phyloP scores from a whole-genome alignment of 2,329 filamentous ascomycete species.

The Chaetothyriales sp. region DNA sequence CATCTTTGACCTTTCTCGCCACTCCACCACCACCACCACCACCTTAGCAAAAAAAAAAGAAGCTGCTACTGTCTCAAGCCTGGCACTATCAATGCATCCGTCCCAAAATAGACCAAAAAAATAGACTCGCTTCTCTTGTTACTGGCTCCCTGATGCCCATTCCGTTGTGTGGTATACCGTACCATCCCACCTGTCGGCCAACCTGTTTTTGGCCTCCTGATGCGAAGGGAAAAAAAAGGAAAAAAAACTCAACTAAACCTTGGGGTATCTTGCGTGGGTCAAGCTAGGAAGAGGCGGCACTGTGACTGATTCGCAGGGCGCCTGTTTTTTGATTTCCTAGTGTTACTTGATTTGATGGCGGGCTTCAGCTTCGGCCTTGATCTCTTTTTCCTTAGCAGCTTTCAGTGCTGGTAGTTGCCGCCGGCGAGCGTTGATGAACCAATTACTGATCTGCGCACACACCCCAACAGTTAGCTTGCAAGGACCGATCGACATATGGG shows the following conservation, averaged over 20 bases:
- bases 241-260: neutral
- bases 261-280: neutral
- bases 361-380: slow-evolving; percentile 18
- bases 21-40: too few relatives aligned
- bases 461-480: neutral
- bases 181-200: neutral
- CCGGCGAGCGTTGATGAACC: slow-evolving; percentile 38
- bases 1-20: neutral
- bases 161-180: neutral
- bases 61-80: neutral
- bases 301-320: neutral
- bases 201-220: neutral
- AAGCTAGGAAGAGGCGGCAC: neutral
- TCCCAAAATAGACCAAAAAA: neutral
- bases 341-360: slow-evolving; percentile 10
- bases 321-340: neutral
- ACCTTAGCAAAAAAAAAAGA: neutral
- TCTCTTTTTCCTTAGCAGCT: slow-evolving; percentile 13
- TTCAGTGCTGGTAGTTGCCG: slow-evolving; percentile 33
- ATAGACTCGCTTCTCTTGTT: neutral
- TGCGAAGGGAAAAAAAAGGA: too few relatives aligned
- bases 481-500: neutral
- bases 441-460: slow-evolving; percentile 33
- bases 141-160: neutral
- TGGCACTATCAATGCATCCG: neutral